Percentiles rank a stretch among this genome's conserved stretches.
Evolutionary conservation across 148 eudicot genomes (phyloP).

Genomic region (Silene uniflora): DNA sequence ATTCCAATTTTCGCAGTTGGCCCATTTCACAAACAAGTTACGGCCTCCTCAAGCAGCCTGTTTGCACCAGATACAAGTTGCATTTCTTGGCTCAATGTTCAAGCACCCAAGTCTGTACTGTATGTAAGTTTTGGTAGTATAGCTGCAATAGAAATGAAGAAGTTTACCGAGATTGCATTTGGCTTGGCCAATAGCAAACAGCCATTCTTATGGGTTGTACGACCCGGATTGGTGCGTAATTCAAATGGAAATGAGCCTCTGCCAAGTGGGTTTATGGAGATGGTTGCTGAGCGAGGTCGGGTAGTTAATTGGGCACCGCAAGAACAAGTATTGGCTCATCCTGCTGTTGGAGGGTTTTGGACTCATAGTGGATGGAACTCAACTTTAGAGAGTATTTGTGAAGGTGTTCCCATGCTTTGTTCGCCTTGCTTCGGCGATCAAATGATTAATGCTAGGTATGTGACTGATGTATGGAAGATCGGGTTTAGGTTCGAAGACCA

Average conservation of each 20-base stretch:
- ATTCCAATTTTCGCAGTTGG: constrained; percentile 35
- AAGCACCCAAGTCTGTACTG: constrained; percentile 26
- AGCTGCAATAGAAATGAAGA: constrained; percentile 23
- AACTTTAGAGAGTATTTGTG: too few relatives aligned
- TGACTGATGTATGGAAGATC: constrained; percentile 39
- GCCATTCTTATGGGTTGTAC: constrained; percentile 36
- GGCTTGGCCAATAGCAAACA: constrained; percentile 32
- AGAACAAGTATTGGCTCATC: constrained; percentile 46
- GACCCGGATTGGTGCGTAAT: constrained; percentile 28
- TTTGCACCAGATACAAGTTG: constrained; percentile 28
- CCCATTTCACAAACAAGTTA: constrained; percentile 36
- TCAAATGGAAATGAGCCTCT: constrained; percentile 10
- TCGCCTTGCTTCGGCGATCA: constrained; percentile 47
- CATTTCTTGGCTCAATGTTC: constrained; percentile 39
- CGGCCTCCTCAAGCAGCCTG: constrained; percentile 19
- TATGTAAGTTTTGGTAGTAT: too few relatives aligned
- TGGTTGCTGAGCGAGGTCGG: constrained; percentile 26
- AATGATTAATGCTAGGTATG: constrained; percentile 31
- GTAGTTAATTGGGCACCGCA: constrained; percentile 52
- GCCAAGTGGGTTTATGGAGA: constrained; percentile 19
- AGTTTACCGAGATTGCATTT: constrained; percentile 41
- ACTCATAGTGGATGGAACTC: too few relatives aligned
- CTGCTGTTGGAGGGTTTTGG: constrained; percentile 31
- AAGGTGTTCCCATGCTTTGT: constrained; percentile 58
- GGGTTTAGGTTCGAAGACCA: constrained; percentile 36